phyloP scores from a whole-genome alignment of 2,329 filamentous ascomycete genomes.

The Calonectria pauciramosa region DNA sequence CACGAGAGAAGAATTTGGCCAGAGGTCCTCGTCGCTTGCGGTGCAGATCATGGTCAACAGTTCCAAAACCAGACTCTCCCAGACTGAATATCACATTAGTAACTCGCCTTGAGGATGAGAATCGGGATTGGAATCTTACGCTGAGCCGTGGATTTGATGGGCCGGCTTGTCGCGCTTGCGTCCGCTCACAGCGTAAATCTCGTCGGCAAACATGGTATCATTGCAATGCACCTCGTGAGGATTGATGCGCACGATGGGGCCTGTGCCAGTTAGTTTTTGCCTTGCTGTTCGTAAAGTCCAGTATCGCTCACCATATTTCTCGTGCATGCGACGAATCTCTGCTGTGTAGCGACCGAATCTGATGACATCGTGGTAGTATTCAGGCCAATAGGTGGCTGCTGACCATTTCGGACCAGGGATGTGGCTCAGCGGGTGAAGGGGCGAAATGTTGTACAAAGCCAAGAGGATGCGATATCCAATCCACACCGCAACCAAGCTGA shows the following conservation, averaged over 20 bases:
- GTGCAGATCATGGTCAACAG: conserved; percentile 12
- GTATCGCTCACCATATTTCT: not conserved
- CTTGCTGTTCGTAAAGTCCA: accelerated
- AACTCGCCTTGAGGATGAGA: not conserved
- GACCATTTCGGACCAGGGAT: conserved; percentile 5
- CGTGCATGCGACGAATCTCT: conserved; percentile 12
- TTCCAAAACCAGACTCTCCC: conserved; percentile 15
- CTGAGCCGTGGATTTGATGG: conserved; percentile 16
- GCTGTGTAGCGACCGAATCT: conserved; percentile 6
- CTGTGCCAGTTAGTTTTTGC: not conserved
- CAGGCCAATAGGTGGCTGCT: conserved; percentile 2
- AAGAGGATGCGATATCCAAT: not conserved
- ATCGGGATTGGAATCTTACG: not conserved
- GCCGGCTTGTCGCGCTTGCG: conserved; percentile 16
- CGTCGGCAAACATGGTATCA: not conserved
- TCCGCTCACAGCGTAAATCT: conserved; percentile 18
- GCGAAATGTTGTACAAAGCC: conserved; percentile 10
- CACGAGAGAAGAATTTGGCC: conserved; percentile 10
- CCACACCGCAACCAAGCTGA: not conserved
- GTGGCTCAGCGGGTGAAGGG: conserved; percentile 12
- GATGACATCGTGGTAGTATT: conserved; percentile 10
- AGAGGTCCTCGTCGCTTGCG: conserved; percentile 3
- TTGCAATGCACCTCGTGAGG: conserved; percentile 13
- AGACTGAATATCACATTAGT: not conserved
- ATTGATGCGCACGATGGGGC: conserved; percentile 10